These are phyloP conservation scores for Saturnispora sanitii DNA, from an alignment of 805 yeast genomes.

Conservation along the genomic window DNA sequence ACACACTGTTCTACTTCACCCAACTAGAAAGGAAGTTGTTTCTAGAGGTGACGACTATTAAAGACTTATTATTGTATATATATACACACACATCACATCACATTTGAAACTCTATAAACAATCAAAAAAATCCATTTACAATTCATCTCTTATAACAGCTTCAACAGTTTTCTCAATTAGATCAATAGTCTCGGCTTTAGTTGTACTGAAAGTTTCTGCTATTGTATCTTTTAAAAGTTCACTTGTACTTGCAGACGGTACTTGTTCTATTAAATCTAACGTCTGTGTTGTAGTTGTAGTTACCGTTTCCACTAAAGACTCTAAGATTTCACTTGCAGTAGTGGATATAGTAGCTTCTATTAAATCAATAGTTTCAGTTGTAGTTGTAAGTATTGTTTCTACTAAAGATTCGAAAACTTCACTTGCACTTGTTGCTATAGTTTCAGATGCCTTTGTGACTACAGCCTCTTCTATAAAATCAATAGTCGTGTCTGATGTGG, in stretches of 20 bases:
- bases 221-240: too few species aligned
- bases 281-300: background rate
- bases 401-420: background rate
- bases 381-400: background rate
- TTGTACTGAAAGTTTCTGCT: background rate
- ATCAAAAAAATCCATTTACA: slow-evolving; percentile 1
- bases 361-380: too few species aligned
- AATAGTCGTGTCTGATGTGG: too few species aligned
- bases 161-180: background rate
- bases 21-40: slow-evolving; percentile 87
- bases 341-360: too few species aligned
- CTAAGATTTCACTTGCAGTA: too few species aligned
- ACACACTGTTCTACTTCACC: slow-evolving; percentile 85
- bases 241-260: too few species aligned
- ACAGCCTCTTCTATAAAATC: background rate
- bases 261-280: background rate
- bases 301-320: too few species aligned
- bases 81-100: too few species aligned
- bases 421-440: background rate
- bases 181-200: background rate
- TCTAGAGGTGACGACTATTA: slow-evolving; percentile 92
- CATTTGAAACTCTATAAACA: too few species aligned
- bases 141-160: slow-evolving; percentile 9
- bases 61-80: slow-evolving; percentile 2
- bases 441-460: background rate